Evolutionary conservation across 192 early-diverging fungal species (phyloP).

Genomic region (Coemansia sp.): DNA sequence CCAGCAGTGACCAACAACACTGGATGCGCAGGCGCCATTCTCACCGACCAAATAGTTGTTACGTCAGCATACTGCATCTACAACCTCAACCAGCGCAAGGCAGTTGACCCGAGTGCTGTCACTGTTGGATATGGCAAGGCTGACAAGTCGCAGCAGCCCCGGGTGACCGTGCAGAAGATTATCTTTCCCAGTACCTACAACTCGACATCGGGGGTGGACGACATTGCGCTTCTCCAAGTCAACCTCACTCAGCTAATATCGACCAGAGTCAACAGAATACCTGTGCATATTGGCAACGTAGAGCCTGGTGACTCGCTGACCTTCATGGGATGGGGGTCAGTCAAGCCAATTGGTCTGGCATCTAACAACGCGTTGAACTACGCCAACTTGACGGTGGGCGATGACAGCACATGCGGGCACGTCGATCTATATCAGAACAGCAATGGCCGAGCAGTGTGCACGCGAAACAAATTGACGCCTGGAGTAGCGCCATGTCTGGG

Average conservation of each 20-base stretch:
- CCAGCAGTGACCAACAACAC: slow-evolving; percentile 38
- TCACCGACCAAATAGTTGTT: slow-evolving; percentile 48
- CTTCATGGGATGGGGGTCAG: slow-evolving; percentile 47
- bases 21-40: slow-evolving; percentile 47
- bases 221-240: slow-evolving; percentile 49
- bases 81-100: slow-evolving; percentile 15
- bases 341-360: slow-evolving; percentile 34
- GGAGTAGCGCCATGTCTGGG: slow-evolving; percentile 39
- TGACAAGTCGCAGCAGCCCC: slow-evolving; percentile 33
- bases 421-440: slow-evolving; percentile 37
- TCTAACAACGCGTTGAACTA: slow-evolving; percentile 30
- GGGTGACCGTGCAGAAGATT: slow-evolving; percentile 24
- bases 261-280: slow-evolving; percentile 31
- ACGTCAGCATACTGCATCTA: slow-evolving; percentile 48
- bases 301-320: slow-evolving; percentile 34
- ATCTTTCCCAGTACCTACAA: slow-evolving; percentile 35
- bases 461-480: slow-evolving; percentile 40
- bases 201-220: slow-evolving; percentile 31
- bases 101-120: slow-evolving; percentile 30
- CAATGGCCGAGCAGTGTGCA: slow-evolving; percentile 45
- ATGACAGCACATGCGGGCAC: slow-evolving; percentile 31
- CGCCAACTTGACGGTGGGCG: slow-evolving; percentile 44
- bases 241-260: slow-evolving; percentile 25
- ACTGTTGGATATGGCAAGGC: slow-evolving; percentile 43
- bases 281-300: slow-evolving; percentile 37